Base-by-base conservation (phyloP, 345 rosid genomes). In the Melastoma malabathricum region DNA sequence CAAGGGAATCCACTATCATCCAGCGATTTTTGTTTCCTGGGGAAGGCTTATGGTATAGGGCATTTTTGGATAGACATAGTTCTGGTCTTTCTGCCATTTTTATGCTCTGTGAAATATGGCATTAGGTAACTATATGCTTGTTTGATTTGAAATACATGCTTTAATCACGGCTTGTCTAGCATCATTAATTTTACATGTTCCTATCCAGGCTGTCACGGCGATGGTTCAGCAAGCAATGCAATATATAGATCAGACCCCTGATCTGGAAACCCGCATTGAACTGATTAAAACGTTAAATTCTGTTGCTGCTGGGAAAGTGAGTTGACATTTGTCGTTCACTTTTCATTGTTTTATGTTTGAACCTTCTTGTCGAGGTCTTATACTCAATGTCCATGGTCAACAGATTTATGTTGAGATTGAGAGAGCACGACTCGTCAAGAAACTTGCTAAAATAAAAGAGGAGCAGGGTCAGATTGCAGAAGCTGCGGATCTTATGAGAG, bases 201-300 rank as follows among this genome's bases (percentile, higher is more conserved):
- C 57, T 50, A 15, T 52, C 27, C 63, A 93, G 99, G 99, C 92
- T 58, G 92, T 93, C 46, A 81, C 88, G 64, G 88, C 89, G n/a
- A 81, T 93, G 95, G 99, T 93, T 63, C 97, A 88, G 77, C 96
- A 93, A 70, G 97, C 96, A 5, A 93, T 88, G 94, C 77, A 72
- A 50, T 93, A 85, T 59, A 93, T 85, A 59, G 99, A 93, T 50
- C 74, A 81, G 82, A 88, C 96, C 13, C 97, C 95, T 13, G 97
- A 93, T 58, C 60, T 88, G 44, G 97, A 85, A 61, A 75, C 95
- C 46, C 89, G 86, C 34, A 68, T 88, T 46, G 99, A 93, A 68
- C 92, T 93, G 53, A 88, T 93, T 22, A 79, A 85, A 61, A 78
- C 85, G 2, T 67, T 84, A 10, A 82, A 80, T 70, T 69, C 64